Base-by-base conservation (phyloP, 129 eudicot species). In the Oenanthe sinensis region DNA sequence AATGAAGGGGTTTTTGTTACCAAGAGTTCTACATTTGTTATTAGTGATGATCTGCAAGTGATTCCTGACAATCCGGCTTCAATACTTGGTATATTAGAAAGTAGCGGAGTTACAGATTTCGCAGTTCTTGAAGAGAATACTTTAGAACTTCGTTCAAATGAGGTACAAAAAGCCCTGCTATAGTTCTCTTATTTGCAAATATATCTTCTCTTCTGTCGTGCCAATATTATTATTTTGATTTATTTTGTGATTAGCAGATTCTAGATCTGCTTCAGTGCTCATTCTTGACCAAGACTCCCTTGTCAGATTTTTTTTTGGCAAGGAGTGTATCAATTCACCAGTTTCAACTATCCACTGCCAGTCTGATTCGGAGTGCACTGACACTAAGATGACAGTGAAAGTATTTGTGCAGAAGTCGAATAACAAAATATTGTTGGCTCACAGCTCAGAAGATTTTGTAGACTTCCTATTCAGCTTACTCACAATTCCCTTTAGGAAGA, bases 401-500 rank as follows among this genome's bases (percentile, higher is more conserved):
- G 3, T 78, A 60, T 15, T 85, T 3, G 73, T 89, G 62, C 84
- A 81, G 8, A 89, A 83, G 43, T 83, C 93, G 14, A 76, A 24
- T 17, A 81, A 81, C 52, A 83, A 83, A 75, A 83, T 85, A 7
- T 43, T 89, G 74, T 76, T 80, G 74, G 90, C 83, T 37, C 81
- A 80, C 55, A 84, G 80, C 2, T 81, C 42, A 60, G 81, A 86
- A 15, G 74, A 73, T 45, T 86, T 89, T n/a, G 79, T 85, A 10
- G 88, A 85, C 68, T 80, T 89, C 71, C 88, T 89, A 13, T 84
- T 84, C 33, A 76, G 82, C 60, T 69, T 84, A 62, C 83, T 84
- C 45, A 78, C 82, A 14, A 79, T 86, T 77, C 90, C 90, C 93
- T 6, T 26, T 84, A 10, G 90, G 84, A 19, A 20, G 60, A 1